Base-by-base conservation (phyloP, 108 stramenopile species). In the Nitzschia inconspicua region DNA sequence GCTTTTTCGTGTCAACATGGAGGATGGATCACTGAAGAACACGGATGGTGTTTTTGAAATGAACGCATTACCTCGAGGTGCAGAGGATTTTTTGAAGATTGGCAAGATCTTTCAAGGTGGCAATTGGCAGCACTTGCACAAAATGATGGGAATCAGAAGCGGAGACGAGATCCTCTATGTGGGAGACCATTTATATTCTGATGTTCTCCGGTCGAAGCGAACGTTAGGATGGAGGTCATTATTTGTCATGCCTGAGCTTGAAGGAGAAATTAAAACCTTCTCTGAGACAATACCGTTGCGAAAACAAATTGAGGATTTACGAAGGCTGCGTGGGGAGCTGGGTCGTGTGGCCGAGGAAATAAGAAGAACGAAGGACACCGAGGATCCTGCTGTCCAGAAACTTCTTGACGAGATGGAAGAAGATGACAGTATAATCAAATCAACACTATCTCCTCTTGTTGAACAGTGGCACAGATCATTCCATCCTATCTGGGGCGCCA, bases 111-210 rank as follows among this genome's bases (percentile, higher is more conserved):
- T 96, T 65, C 97, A 98, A 72, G 93, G 93, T 32, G 97, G 97
- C 16, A 95, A 95, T 60, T 98, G 93, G 93, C 75, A 83, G 37
- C 91, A 95, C 75, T 77, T 98, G 47, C 86, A 91, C 54, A 56
- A 64, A 24, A 91, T 96, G 90, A 76, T 98, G 47, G 86, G 75
- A 18, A 75, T 86, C 44, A 67, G 77, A 63, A 89, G 89, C 7
- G 97, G 97, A 37, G 95, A 96, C 39, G 89, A 94, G 70, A 86
- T 98, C 36, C 69, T 98, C 32, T 98, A 98, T 52, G 97, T 98
- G 31, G 97, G 97, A 29, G 97, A 98, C 65, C 97, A 98, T 75
- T 88, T 98, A 58, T 98, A 94, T 66, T 72, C 91, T 20, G 95
- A 96, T 56, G 93, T 97, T 14, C 55, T 95, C 42, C 71, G 96